phyloP scores from a whole-genome alignment of 1,284 basidiomycete species.

The Trichosporon ovoides region DNA sequence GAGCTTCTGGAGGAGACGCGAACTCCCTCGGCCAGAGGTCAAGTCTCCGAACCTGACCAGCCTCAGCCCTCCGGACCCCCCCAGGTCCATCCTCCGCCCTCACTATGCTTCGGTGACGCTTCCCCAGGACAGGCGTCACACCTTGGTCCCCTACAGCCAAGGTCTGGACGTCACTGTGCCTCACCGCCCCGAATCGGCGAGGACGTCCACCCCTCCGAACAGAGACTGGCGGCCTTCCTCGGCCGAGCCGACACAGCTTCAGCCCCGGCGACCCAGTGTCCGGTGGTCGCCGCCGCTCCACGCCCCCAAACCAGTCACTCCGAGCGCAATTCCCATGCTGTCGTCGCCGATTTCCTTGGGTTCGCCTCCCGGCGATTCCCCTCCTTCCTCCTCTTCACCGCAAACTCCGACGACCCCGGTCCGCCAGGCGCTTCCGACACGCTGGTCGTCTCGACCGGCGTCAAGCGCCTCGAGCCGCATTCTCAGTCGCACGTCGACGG shows the following conservation, averaged over 20 bases:
- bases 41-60: conserved; percentile 1
- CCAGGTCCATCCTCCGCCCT: not conserved
- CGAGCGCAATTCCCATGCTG: not conserved
- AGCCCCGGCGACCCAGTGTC: not conserved
- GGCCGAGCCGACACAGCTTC: not conserved
- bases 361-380: not conserved
- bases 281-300: not conserved
- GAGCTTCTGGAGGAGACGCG: not conserved
- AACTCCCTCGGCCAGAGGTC: not conserved
- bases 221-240: not conserved
- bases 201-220: not conserved
- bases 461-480: conserved; percentile 1
- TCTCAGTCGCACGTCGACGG: not conserved
- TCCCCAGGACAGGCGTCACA: not conserved
- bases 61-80: not conserved
- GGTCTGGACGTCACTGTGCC: not conserved
- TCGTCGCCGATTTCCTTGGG: not conserved
- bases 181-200: not conserved
- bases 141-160: not conserved
- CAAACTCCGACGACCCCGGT: not conserved
- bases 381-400: not conserved
- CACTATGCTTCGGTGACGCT: not conserved
- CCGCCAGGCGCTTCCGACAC: not conserved
- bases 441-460: conserved; percentile 6
- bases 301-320: not conserved